These are phyloP conservation scores for Curvularia hawaiiensis DNA, from an alignment of 2,329 filamentous ascomycete species.

Conservation along the genomic window DNA sequence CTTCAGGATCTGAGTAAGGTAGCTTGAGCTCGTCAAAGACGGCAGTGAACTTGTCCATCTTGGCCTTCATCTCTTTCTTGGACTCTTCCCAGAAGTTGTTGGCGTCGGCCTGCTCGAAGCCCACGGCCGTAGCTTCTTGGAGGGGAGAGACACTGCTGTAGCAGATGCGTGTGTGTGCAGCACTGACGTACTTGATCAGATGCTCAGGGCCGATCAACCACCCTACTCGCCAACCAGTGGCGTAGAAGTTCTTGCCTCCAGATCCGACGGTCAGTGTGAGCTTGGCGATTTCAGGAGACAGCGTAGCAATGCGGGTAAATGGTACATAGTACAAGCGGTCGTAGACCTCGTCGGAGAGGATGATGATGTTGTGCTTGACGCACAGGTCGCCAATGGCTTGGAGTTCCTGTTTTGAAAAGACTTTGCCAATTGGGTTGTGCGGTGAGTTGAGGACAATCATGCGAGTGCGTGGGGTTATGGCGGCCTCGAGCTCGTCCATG, in stretches of 20 bases:
- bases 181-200: slow-evolving; percentile 87
- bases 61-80: slow-evolving; percentile 84
- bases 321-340: slow-evolving; percentile 94
- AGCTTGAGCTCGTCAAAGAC: slow-evolving; percentile 56
- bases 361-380: slow-evolving; percentile 91
- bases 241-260: slow-evolving; percentile 98
- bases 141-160: slow-evolving; percentile 92
- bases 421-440: slow-evolving; percentile 97
- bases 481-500: slow-evolving; percentile 78
- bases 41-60: slow-evolving; percentile 85
- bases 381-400: slow-evolving; percentile 84
- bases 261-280: slow-evolving; percentile 94
- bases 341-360: slow-evolving; percentile 76
- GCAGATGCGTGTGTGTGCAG: slow-evolving; percentile 95
- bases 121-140: slow-evolving; percentile 92
- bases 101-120: slow-evolving; percentile 86
- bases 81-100: slow-evolving; percentile 87
- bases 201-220: slow-evolving; percentile 91
- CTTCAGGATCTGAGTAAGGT: slow-evolving; percentile 86
- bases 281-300: slow-evolving; percentile 86
- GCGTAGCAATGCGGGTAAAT: slow-evolving; percentile 88
- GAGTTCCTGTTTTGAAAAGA: slow-evolving; percentile 84
- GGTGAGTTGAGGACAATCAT: slow-evolving; percentile 93
- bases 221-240: slow-evolving; percentile 94
- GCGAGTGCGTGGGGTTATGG: slow-evolving; percentile 85